Conservation (phyloP, 306 rosid genomes). For the Psophocarpus tetragonolobus region DNA sequence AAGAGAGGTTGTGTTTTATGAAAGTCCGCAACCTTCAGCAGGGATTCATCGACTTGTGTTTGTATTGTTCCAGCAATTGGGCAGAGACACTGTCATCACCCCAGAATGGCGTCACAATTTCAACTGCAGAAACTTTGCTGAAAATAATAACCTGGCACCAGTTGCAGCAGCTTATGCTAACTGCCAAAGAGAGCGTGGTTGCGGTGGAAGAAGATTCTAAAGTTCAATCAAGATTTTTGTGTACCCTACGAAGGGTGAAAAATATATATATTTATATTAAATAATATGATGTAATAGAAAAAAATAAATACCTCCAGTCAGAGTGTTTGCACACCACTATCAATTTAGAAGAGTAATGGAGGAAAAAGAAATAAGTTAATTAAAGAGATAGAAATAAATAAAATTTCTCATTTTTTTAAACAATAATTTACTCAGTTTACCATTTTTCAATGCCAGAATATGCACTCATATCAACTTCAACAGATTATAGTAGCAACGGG, state of each 20-base stretch:
- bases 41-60: conserved; percentile 79
- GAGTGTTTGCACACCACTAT: background rate
- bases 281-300: no score
- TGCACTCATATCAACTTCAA: background rate
- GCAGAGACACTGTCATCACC: conserved; percentile 85
- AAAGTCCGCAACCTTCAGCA: conserved; percentile 65
- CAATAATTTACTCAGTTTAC: background rate
- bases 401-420: background rate
- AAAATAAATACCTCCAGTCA: no score
- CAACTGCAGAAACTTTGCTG: conserved; percentile 68
- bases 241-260: background rate
- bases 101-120: conserved; percentile 93
- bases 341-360: background rate
- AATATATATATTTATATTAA: no score
- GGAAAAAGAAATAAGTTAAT: background rate
- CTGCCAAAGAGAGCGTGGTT: conserved; percentile 78
- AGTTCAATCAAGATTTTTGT: background rate
- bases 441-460: background rate
- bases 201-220: conserved; percentile 68
- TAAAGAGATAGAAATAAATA: background rate
- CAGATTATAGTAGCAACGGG: background rate
- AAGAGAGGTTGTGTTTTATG: conserved; percentile 39
- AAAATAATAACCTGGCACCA: conserved; percentile 65
- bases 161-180: conserved; percentile 71
- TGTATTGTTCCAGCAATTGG: conserved; percentile 69